Percentiles rank a stretch among this genome's conserved stretches.
Evolutionary conservation across 1,284 basidiomycete genomes (phyloP).

Genomic region (Papiliotrema nemorosa): DNA sequence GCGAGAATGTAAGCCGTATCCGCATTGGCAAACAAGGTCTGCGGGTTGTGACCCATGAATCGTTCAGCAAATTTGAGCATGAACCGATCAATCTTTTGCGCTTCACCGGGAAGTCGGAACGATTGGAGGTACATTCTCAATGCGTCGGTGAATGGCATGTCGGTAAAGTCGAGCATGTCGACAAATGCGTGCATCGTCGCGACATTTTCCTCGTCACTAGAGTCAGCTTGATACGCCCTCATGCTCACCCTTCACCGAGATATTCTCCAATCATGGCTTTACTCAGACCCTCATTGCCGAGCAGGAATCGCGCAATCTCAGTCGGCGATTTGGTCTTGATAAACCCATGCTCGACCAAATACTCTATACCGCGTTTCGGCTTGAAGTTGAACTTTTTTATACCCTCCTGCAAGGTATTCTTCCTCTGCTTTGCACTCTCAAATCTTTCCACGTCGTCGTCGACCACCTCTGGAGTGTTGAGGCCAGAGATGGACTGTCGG

Average conservation of each 20-base stretch:
- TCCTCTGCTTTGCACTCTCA: conserved; percentile 95
- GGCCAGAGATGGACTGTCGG: conserved; percentile 29
- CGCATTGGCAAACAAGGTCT: conserved; percentile 71
- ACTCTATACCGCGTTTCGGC: conserved; percentile 90
- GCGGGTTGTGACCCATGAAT: conserved; percentile 80
- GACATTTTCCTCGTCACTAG: conserved; percentile 78
- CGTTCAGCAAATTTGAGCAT: conserved; percentile 97
- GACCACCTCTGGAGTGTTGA: conserved; percentile 65
- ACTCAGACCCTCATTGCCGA: conserved; percentile 86
- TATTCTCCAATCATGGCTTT: conserved; percentile 98
- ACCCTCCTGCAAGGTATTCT: conserved; percentile 91
- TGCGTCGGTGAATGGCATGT: conserved; percentile 78
- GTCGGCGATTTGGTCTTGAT: conserved; percentile 70
- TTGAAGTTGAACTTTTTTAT: conserved; percentile 99
- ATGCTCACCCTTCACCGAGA: conserved; percentile 83
- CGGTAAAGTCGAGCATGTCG: conserved; percentile 79
- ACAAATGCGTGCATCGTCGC: conserved; percentile 96
- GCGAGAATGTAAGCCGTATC: conserved; percentile 91
- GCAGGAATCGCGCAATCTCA: conserved; percentile 83
- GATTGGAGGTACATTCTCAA: conserved; percentile 83
- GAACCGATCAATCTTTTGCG: conserved; percentile 97
- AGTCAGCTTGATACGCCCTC: not conserved
- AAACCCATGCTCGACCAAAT: conserved; percentile 84
- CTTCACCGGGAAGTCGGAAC: conserved; percentile 90
- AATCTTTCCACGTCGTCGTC: conserved; percentile 87